Conservation (phyloP, 1,139 yeast species). For the Candida glucosophila region DNA sequence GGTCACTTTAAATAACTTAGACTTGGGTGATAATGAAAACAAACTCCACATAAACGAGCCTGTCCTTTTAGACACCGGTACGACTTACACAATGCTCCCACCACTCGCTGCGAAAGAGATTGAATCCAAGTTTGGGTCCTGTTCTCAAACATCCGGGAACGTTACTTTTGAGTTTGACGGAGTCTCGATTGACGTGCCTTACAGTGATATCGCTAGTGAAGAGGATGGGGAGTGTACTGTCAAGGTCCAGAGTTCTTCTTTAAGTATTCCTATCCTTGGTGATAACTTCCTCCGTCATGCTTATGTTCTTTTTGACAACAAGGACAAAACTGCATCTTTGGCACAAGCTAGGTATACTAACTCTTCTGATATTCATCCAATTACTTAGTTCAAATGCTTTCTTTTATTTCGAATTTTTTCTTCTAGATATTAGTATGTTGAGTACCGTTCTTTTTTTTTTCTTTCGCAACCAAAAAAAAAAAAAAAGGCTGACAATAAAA, state of each 20-base stretch:
- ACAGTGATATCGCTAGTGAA: constrained; percentile 1
- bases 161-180: constrained; percentile 1
- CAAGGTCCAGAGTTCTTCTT: not conserved
- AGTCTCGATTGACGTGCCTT: constrained; percentile 1
- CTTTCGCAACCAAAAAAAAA: too few relatives aligned
- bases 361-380: constrained; percentile 2
- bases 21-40: constrained; percentile 4
- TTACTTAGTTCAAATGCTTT: too few relatives aligned
- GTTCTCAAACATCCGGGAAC: constrained; percentile 1
- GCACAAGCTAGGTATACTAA: constrained; percentile 18
- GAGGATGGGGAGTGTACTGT: constrained; percentile 1
- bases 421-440: too few relatives aligned
- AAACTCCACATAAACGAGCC: constrained; percentile 9
- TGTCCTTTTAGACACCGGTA: constrained; percentile 32
- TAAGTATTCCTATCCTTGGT: constrained; percentile 9
- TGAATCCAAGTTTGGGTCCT: not conserved
- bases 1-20: constrained; percentile 11
- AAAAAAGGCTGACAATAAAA: too few relatives aligned
- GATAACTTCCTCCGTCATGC: constrained; percentile 23
- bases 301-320: constrained; percentile 20
- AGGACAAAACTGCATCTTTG: constrained; percentile 15
- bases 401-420: too few relatives aligned
- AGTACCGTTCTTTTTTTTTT: too few relatives aligned
- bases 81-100: constrained; percentile 25
- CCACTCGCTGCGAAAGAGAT: not conserved